phyloP scores from a whole-genome alignment of 2,329 filamentous ascomycete genomes.

The Penicillium corylophilum region DNA sequence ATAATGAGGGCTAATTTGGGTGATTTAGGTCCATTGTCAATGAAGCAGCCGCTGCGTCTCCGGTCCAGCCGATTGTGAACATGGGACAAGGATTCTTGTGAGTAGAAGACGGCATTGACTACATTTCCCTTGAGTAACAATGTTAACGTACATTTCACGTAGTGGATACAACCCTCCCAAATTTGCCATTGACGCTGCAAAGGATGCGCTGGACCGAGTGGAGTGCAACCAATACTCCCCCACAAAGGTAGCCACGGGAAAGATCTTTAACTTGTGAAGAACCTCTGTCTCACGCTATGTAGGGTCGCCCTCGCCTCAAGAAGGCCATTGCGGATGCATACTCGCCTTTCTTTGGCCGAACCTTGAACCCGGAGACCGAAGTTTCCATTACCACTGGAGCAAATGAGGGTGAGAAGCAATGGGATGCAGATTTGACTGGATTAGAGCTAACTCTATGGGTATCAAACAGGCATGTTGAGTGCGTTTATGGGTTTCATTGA shows the following conservation, averaged over 20 bases:
- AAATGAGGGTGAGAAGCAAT: conserved; percentile 45
- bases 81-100: conserved; percentile 65
- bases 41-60: conserved; percentile 63
- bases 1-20: conserved; percentile 11
- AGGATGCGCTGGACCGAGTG: conserved; percentile 80
- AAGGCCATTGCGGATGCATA: conserved; percentile 94
- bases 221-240: conserved; percentile 99
- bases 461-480: conserved; percentile 73
- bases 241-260: conserved; percentile 61
- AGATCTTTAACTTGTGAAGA: neutral
- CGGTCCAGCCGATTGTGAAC: conserved; percentile 65
- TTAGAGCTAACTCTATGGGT: neutral
- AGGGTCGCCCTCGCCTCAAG: conserved; percentile 82
- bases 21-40: conserved; percentile 62
- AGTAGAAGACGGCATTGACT: conserved; percentile 23
- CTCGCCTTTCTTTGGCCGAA: conserved; percentile 79
- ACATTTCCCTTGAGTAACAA: neutral
- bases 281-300: conserved; percentile 9
- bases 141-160: neutral
- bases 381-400: conserved; percentile 82
- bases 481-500: conserved; percentile 99
- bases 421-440: neutral
- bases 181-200: conserved; percentile 89
- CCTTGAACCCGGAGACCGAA: conserved; percentile 83
- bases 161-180: conserved; percentile 87